Conservation (phyloP, 129 eudicot genomes). For the Pseudognaphalium luteoalbum region DNA sequence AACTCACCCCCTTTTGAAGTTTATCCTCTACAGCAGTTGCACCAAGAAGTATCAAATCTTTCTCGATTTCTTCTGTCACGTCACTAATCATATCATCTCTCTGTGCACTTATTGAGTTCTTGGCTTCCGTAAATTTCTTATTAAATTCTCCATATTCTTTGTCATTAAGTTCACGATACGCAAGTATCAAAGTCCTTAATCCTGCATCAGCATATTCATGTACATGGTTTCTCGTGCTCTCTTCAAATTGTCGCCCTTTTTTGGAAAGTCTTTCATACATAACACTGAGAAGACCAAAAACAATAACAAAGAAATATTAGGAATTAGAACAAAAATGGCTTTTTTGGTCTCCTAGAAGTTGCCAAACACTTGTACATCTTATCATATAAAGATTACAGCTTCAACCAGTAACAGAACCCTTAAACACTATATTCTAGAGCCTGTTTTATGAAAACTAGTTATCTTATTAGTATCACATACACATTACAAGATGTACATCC, state of each 20-base stretch:
- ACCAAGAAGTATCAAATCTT: slow-evolving; percentile 67
- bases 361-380: not conserved
- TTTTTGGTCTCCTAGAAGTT: not conserved
- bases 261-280: slow-evolving; percentile 51
- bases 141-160: slow-evolving; percentile 45
- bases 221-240: slow-evolving; percentile 52
- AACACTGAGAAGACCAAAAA: slow-evolving; percentile 33
- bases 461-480: not conserved
- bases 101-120: slow-evolving; percentile 55
- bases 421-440: not conserved
- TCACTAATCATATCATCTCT: slow-evolving; percentile 47
- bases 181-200: slow-evolving; percentile 58
- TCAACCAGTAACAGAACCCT: not conserved
- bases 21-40: slow-evolving; percentile 78
- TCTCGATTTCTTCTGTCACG: slow-evolving; percentile 54
- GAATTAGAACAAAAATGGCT: not conserved
- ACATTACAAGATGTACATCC: not conserved
- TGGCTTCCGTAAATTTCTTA: slow-evolving; percentile 47
- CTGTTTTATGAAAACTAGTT: not conserved
- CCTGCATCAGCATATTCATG: slow-evolving; percentile 68
- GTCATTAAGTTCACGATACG: slow-evolving; percentile 58
- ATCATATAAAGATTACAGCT: not conserved
- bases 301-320: not conserved
- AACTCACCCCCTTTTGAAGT: slow-evolving; percentile 67
- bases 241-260: slow-evolving; percentile 42